A percentile compares a stretch with the other conserved stretches of the same genome.
These are phyloP conservation scores for Stramenopiles sp. DNA, from an alignment of 352 stramenopile genomes.

Conservation along the genomic window DNA sequence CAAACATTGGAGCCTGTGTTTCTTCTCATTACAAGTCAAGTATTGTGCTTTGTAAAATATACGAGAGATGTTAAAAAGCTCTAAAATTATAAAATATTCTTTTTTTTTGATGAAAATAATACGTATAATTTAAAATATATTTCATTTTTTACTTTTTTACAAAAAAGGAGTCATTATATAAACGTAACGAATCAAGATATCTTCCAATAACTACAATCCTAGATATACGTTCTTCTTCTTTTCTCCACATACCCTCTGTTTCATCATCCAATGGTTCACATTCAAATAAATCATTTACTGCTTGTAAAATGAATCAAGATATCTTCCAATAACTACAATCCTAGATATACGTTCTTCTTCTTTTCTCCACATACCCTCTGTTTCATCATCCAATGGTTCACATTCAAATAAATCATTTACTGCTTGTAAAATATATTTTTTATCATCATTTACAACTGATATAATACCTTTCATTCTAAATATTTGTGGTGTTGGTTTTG, in stretches of 20 bases:
- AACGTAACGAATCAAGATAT: too few species aligned
- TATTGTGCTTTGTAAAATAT: too few species aligned
- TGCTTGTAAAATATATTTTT: constrained; percentile 82
- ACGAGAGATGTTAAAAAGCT: too few species aligned
- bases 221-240: constrained; percentile 47
- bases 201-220: constrained; percentile 88
- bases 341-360: constrained; percentile 54
- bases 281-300: constrained; percentile 85
- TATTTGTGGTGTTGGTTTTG: too few species aligned
- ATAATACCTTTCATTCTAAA: constrained; percentile 80
- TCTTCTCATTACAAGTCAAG: too few species aligned
- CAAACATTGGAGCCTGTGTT: too few species aligned
- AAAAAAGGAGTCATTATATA: too few species aligned
- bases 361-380: constrained; percentile 49
- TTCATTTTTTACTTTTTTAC: too few species aligned
- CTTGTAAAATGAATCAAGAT: constrained; percentile 79
- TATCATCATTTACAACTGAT: constrained; percentile 59
- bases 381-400: constrained; percentile 71
- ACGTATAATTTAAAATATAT: too few species aligned
- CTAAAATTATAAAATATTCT: too few species aligned
- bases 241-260: constrained; percentile 49
- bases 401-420: constrained; percentile 88
- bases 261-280: too few species aligned
- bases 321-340: constrained; percentile 84
- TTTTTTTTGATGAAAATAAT: too few species aligned